These are phyloP conservation scores for Marasmius sp. DNA, from an alignment of 1,284 basidiomycete species.

Conservation along the genomic window DNA sequence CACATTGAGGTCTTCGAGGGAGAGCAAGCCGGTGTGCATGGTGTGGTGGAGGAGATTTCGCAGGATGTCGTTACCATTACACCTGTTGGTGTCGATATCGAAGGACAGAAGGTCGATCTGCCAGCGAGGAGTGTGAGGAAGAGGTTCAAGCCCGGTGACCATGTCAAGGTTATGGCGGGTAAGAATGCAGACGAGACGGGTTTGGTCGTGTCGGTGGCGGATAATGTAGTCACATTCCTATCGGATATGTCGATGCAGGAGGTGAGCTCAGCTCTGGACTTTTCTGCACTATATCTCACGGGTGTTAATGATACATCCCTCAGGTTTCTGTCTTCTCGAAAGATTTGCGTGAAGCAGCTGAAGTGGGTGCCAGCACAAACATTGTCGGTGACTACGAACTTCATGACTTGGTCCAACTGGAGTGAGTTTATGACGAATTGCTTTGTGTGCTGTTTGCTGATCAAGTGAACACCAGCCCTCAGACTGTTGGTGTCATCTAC, in stretches of 20 bases:
- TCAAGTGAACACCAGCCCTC: conserved; percentile 51
- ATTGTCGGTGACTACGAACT: conserved; percentile 92
- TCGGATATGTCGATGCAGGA: conserved; percentile 98
- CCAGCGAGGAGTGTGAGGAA: conserved; percentile 91
- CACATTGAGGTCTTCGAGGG: conserved; percentile 98
- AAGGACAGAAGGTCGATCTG: conserved; percentile 84
- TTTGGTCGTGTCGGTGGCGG: conserved; percentile 89
- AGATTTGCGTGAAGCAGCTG: conserved; percentile 95
- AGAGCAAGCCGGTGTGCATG: conserved; percentile 91
- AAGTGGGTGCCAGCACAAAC: conserved; percentile 89
- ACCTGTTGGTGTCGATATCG: conserved; percentile 79
- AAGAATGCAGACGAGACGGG: conserved; percentile 96
- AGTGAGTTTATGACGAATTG: conserved; percentile 54
- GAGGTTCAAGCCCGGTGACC: conserved; percentile 95
- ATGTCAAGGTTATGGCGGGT: conserved; percentile 97
- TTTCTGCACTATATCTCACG: conserved; percentile 4
- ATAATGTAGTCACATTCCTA: conserved; percentile 92
- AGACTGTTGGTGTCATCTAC: conserved; percentile 96
- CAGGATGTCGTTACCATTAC: conserved; percentile 88
- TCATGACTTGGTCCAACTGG: conserved; percentile 95
- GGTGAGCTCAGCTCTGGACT: conserved; percentile 37
- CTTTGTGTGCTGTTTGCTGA: conserved; percentile 11
- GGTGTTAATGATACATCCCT: not conserved
- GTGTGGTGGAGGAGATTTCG: conserved; percentile 87
- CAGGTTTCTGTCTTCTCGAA: conserved; percentile 96